These are phyloP conservation scores for Kodamaea fungicola DNA, from an alignment of 1,139 yeast genomes.

Conservation along the genomic window DNA sequence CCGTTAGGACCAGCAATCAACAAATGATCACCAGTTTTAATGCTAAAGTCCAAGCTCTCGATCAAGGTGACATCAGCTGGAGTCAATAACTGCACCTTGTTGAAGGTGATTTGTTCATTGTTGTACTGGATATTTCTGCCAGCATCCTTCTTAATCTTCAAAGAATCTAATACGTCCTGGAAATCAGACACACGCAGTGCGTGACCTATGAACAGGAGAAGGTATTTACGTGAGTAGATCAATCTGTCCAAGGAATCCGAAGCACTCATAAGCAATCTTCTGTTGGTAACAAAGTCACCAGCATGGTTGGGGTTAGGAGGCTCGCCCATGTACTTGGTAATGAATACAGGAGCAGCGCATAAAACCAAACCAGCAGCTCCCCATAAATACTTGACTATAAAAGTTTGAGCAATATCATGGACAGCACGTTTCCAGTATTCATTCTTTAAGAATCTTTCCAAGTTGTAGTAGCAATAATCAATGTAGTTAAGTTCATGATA, in stretches of 20 bases:
- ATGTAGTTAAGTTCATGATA: slow-evolving; percentile 71
- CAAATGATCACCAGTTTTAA: slow-evolving; percentile 79
- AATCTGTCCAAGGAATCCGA: slow-evolving; percentile 87
- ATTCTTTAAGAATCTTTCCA: slow-evolving; percentile 74
- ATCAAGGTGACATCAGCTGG: slow-evolving; percentile 81
- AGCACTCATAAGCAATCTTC: slow-evolving; percentile 79
- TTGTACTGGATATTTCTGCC: slow-evolving; percentile 34
- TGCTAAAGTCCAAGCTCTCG: slow-evolving; percentile 61
- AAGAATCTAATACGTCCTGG: slow-evolving; percentile 58
- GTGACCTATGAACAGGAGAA: slow-evolving; percentile 83
- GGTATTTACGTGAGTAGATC: slow-evolving; percentile 78
- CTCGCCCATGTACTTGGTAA: slow-evolving; percentile 53
- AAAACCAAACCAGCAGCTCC: slow-evolving; percentile 90
- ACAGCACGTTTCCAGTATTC: slow-evolving; percentile 75
- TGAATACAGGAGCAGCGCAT: slow-evolving; percentile 87
- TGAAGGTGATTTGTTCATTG: slow-evolving; percentile 65
- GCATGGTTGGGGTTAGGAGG: slow-evolving; percentile 54
- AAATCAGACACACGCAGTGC: slow-evolving; percentile 73
- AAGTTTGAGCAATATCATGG: slow-evolving; percentile 75
- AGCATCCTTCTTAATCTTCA: slow-evolving; percentile 35
- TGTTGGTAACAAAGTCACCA: slow-evolving; percentile 83
- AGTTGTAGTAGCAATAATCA: slow-evolving; percentile 77
- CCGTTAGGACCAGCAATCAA: slow-evolving; percentile 95
- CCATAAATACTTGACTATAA: slow-evolving; percentile 89
- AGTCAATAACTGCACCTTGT: slow-evolving; percentile 72